Percentiles rank a stretch among this genome's conserved stretches.
Evolutionary conservation across 2,329 filamentous ascomycete species (phyloP).

Genomic region (Aspergillus sp.): DNA sequence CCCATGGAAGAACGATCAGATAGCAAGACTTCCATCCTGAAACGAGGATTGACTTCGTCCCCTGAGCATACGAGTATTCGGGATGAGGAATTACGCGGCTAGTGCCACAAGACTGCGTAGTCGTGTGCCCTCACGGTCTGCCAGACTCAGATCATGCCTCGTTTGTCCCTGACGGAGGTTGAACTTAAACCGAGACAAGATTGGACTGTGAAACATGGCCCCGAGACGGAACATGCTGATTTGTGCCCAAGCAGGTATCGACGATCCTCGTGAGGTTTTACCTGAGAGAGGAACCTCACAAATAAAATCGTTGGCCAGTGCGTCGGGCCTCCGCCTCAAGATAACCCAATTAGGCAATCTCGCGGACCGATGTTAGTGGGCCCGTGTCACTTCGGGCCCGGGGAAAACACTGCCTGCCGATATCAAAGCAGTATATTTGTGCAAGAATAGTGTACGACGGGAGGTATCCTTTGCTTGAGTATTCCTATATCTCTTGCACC

Average conservation of each 20-base stretch:
- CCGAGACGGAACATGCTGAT: neutral
- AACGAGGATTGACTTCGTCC: neutral
- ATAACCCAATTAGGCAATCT: too few species aligned
- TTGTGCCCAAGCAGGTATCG: too few species aligned
- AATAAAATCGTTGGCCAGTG: too few species aligned
- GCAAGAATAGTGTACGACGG: accelerated
- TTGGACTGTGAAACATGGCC: neutral
- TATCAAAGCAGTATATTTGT: too few species aligned
- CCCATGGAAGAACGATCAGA: neutral
- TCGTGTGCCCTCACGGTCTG: neutral
- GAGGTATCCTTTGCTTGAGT: too few species aligned
- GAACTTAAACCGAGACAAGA: neutral
- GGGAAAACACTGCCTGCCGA: too few species aligned
- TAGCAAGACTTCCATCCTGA: neutral
- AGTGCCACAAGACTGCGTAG: neutral
- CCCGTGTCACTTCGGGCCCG: too few species aligned
- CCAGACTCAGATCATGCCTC: neutral
- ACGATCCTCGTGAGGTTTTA: too few species aligned
- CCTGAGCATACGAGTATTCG: neutral
- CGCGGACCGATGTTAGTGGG: too few species aligned
- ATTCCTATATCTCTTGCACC: too few species aligned
- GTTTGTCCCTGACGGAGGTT: neutral
- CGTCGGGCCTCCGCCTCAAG: too few species aligned
- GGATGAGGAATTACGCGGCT: neutral
- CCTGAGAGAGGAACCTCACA: too few species aligned